Evolutionary conservation across 768 basidiomycete species (phyloP), one percentile per base, ranked within the genome.

Genomic region (Cystofilobasidium macerans): DNA sequence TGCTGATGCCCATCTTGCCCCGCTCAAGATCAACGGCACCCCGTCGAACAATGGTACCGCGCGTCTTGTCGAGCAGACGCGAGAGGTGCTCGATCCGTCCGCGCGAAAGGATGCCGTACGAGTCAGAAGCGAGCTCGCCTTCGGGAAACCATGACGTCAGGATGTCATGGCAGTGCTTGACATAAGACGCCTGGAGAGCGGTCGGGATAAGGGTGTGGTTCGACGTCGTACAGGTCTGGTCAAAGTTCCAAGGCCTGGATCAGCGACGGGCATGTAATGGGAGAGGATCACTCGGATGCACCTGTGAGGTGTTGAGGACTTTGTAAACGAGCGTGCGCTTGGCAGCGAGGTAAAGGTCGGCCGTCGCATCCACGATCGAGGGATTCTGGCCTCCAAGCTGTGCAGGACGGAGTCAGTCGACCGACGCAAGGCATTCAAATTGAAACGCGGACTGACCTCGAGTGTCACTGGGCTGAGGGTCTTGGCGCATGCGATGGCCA

Each of bases 301-400:
- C 58, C 54, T 67, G 65, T 0, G 30, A 30, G 54, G 33, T 42
- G 7, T 51, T 56, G 40, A 67, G 56, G n/a, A 53, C 36, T n/a
- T 48, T 62, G 54, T 61, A 57, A 11, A 57, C 59, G 38, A 75
- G 71, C 48, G 75, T 70, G 62, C 76, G 65, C 47, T 67, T 69
- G 18, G 75, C 71, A 0, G 72, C 64, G 14, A 73, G 71, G 62
- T 73, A 65, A 13, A 76, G 54, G 56, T 75, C 69, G 6, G 74
- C 72, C 58, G 71, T 71, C 28, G 68, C 38, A 11, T 72, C 69
- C 5, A 77, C 70, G 38, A 77, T 73, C 18, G 73, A 73, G 2
- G 76, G 76, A 24, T 71, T 73, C 64, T 77, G 75, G 14, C 76
- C 76, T 20, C 76, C 75, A 18, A 77, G 71, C 72, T 76, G 57